Base-by-base conservation (phyloP, 169 alveolate species). In the Cryptosporidium parvum region DNA sequence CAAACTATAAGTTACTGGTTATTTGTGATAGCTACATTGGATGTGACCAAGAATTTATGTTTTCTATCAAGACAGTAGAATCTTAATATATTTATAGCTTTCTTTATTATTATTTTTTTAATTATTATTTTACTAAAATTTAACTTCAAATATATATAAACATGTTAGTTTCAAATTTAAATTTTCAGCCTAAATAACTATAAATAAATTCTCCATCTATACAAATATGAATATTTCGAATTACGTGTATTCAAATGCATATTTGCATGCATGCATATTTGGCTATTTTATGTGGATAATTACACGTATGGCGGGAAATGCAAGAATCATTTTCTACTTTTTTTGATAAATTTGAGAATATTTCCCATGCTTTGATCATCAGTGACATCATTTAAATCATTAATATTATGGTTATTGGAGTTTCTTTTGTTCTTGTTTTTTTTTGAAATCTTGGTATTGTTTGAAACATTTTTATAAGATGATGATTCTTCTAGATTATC, bases 11-110 rank as follows among this genome's bases (percentile, higher is more conserved):
- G 48, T 23, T 67, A 58, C 33, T 70, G 72, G 87, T 95, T n/a
- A 71, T 95, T 48, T 93, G 96, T 80, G 97, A 95, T 69, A 92
- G 94, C 21, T 95, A 92, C 91, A 93, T 95, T 52, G 96, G 96
- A 0, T 92, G 96, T 56, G 97, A 95, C 44, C 96, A 95, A 65
- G 95, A 93, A 73, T 93, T 85, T 75, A 93, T 31, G 52, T 56
- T 56, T 10, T 56, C 67, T 56, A 56, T 56, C 26, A 56, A 56
- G 35, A 56, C 67, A 8, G 23, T 56, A 23, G 35, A 56, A 56
- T 6, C 29, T 8, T 56, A 23, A 21, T n/a, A 56, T n/a, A 56
- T 56, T 56, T 56, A 56, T 56, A 56, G 67, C 35, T 56, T 12
- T 48, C 3, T 42, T 44, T 44, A 14, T 14, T 59, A 59, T 59